These are phyloP conservation scores for Galerina sulciceps DNA, from an alignment of 768 basidiomycete species.

Conservation along the genomic window DNA sequence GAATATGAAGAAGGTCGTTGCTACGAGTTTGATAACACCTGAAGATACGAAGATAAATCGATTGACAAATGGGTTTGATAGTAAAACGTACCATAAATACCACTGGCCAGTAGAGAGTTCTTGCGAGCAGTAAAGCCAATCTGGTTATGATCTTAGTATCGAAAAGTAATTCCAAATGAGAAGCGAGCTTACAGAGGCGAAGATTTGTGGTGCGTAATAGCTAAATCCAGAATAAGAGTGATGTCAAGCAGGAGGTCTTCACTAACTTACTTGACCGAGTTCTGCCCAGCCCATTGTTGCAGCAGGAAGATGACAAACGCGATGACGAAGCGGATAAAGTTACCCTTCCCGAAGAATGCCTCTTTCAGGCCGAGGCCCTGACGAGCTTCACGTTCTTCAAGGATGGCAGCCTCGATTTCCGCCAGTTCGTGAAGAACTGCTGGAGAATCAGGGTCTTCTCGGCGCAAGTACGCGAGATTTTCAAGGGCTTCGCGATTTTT, in stretches of 20 bases:
- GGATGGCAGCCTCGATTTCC: constrained; percentile 82
- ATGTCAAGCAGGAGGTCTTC: neutral
- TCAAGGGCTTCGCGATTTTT: constrained; percentile 53
- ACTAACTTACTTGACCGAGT: constrained; percentile 60
- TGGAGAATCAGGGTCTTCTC: constrained; percentile 42
- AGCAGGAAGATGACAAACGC: constrained; percentile 80
- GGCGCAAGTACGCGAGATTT: constrained; percentile 71
- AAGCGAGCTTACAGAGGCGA: constrained; percentile 52
- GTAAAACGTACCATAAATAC: constrained; percentile 53
- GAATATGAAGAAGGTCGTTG: constrained; percentile 69
- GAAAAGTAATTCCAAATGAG: too few relatives aligned
- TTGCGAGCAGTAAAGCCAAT: constrained; percentile 67
- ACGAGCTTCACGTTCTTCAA: constrained; percentile 71
- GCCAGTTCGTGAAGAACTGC: constrained; percentile 63
- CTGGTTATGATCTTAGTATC: constrained; percentile 25
- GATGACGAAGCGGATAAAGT: constrained; percentile 82
- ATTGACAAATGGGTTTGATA: neutral
- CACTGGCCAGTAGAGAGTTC: constrained; percentile 72
- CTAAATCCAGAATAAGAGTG: constrained; percentile 23
- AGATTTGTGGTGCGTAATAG: constrained; percentile 79
- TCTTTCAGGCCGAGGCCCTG: constrained; percentile 68
- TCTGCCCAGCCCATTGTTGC: constrained; percentile 87
- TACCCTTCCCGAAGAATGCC: constrained; percentile 82
- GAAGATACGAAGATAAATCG: neutral
- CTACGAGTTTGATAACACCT: constrained; percentile 60